phyloP scores from a whole-genome alignment of 202 grass and related monocot genomes.

The Panicum virgatum region DNA sequence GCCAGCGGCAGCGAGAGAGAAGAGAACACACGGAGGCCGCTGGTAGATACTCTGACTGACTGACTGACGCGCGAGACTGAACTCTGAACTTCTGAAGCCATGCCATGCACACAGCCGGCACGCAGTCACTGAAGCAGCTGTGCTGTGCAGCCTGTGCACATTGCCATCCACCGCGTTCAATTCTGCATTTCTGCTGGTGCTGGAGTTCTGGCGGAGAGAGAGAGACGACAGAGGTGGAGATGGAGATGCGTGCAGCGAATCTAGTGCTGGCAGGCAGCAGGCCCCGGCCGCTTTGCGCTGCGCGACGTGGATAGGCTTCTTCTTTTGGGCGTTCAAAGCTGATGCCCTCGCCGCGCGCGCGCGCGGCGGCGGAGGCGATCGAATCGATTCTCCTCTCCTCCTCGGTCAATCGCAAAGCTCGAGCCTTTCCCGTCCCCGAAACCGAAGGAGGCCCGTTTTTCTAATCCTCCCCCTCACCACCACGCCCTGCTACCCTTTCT shows the following conservation, averaged over 20 bases:
- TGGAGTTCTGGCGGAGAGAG: no score
- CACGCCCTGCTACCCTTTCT: neutral
- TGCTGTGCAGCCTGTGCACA: no score
- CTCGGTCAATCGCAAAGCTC: neutral
- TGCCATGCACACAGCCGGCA: neutral
- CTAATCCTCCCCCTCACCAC: neutral
- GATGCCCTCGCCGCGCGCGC: neutral
- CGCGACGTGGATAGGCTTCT: conserved; percentile 24
- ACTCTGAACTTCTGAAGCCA: neutral
- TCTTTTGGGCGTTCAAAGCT: conserved; percentile 39
- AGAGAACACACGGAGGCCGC: neutral
- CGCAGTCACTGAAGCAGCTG: neutral
- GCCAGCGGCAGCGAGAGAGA: neutral
- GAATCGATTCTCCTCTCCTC: conserved; percentile 7
- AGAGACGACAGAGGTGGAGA: neutral
- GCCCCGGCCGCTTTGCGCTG: conserved; percentile 30
- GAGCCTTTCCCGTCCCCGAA: neutral
- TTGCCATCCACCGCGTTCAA: no score
- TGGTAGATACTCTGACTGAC: neutral
- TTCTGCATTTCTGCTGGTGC: no score
- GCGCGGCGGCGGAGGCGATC: no score
- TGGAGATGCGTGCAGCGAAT: conserved; percentile 6
- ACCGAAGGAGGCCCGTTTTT: neutral
- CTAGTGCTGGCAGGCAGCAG: no score
- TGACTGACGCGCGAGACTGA: neutral